Base-by-base conservation (phyloP, 768 basidiomycete genomes). In the Chalciporus piperatus region DNA sequence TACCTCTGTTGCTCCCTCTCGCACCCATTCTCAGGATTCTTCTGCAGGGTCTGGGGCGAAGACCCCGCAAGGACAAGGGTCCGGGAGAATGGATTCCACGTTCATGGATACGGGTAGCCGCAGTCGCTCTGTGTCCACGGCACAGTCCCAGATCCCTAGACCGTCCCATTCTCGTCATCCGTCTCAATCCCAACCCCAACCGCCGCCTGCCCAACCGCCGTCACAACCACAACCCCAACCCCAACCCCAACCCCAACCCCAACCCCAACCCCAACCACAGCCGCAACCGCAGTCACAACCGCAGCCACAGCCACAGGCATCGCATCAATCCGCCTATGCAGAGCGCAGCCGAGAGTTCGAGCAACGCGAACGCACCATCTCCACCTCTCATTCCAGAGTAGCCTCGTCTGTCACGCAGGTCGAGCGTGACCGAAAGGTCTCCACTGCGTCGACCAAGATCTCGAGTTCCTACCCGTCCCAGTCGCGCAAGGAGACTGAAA, bases 21-120 rank as follows among this genome's bases (percentile, higher is more conserved):
- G 81, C 8, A 72, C 79, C 4, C 78, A 76, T 17, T 84, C 83
- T 25, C 79, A 76, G 28, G 78, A 73, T 52, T 66, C 70, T 52
- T 66, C 70, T 22, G 2, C 61, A n/a, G 60, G 54, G 1, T 70
- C 67, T 10, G 67, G 67, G 1, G 60, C 58, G 19, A 69, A 42
- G 58, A 70, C 67, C 51, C 68, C 68, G 55, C 59, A 61, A 59
- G 66, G 66, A 56, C 59, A 61, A 59, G 66, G 66, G 45, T 49
- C 49, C n/a, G 49, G 54, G 44, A 65, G 60, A 61, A 56, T 56
- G 55, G 64, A 70, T 47, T 27, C 50, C 41, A 56, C 54, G 45
- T 58, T 60, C 54, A 52, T 69, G 48, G 72, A 74, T 30, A 50
- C 60, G 55, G 56, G 50, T 43, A 67, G 65, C 56, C 65, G 56